A percentile compares a stretch with the other conserved stretches of the same genome.
Evolutionary conservation across 1,139 yeast genomes (phyloP).

Genomic region (Meyerozyma guilliermondii): DNA sequence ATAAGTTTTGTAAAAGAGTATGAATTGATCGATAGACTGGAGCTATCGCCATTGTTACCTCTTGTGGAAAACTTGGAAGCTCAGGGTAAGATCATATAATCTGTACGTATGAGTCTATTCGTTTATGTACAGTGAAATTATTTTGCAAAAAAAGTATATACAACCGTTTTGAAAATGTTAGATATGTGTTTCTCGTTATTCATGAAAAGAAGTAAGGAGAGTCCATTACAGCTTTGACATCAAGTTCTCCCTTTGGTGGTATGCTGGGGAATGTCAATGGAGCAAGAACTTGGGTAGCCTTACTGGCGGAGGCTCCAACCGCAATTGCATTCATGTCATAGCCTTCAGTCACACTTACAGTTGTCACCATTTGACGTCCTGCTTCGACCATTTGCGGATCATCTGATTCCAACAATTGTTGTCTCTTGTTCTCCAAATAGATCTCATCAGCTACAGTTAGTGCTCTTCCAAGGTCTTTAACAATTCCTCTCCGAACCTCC

Average conservation of each 20-base stretch:
- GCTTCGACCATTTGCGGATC: constrained; percentile 43
- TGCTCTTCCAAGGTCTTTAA: constrained; percentile 48
- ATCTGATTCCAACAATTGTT: constrained; percentile 47
- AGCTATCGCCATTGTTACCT: constrained; percentile 71
- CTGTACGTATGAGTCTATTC: background rate
- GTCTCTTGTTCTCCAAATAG: constrained; percentile 62
- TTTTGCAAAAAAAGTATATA: too few relatives aligned
- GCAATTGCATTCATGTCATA: constrained; percentile 23
- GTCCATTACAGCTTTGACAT: constrained; percentile 64
- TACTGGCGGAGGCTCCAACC: constrained; percentile 21
- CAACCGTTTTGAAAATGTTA: constrained; percentile 5
- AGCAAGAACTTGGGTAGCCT: constrained; percentile 35
- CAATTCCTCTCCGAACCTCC: constrained; percentile 45
- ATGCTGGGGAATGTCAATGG: constrained; percentile 71
- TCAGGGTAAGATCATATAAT: constrained; percentile 71
- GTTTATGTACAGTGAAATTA: background rate
- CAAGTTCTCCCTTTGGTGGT: constrained; percentile 81
- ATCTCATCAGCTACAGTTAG: constrained; percentile 71
- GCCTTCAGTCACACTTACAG: constrained; percentile 61
- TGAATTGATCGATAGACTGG: constrained; percentile 70
- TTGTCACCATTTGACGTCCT: constrained; percentile 63
- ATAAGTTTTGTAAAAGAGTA: constrained; percentile 83
- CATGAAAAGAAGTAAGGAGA: constrained; percentile 77
- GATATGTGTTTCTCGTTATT: constrained; percentile 7
- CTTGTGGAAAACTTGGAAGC: constrained; percentile 74